Base-by-base conservation (phyloP, 2,329 filamentous ascomycete genomes). In the Hysterium pulicare region DNA sequence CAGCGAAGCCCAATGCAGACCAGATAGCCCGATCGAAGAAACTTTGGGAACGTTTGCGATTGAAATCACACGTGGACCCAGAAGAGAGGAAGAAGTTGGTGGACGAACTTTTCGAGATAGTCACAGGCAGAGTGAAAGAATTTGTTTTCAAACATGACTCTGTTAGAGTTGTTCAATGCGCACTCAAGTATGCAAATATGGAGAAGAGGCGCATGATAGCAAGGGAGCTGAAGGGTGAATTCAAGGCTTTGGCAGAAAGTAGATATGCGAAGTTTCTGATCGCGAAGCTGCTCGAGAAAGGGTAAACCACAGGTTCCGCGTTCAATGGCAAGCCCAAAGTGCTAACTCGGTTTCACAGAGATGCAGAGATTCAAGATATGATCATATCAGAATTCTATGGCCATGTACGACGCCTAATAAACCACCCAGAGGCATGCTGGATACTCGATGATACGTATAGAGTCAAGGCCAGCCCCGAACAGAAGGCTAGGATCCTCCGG, bases 61-160 rank as follows among this genome's bases (percentile, higher is more conserved):
- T 88, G 57, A 97, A 97, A 72, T 95, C 90, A 2, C 89, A 96
- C 58, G 89, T 98, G 1, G 86, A 90, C 31, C 83, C 85, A 57
- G 87, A 94, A 30, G 90, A 98, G 73, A 81, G 93, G 49, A 85
- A 91, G 67, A 78, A 85, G 64, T 79, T 98, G 31, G 86, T 97
- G 36, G 80, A 84, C 46, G 91, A 98, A 72, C 78, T 98, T 20
- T 97, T 95, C 67, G 77, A 79, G 44, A 95, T 98, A 60, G 87
- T 96, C 58, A 93, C 87, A 19, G 91, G 90, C 40, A 82, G 87
- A 44, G 86, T 97, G 58, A 89, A 88, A 69, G 93, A 97, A 49
- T 95, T 97, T 54, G 91, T 96, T 16, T 87, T 98, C 72, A 98
- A 98, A 79, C 93, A 98, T 68, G 93, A 98, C 65, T 88, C 90